Evolutionary conservation across 306 rosid species (phyloP), one percentile per base, ranked within the genome.

Genomic region (Acacia acuminata): DNA sequence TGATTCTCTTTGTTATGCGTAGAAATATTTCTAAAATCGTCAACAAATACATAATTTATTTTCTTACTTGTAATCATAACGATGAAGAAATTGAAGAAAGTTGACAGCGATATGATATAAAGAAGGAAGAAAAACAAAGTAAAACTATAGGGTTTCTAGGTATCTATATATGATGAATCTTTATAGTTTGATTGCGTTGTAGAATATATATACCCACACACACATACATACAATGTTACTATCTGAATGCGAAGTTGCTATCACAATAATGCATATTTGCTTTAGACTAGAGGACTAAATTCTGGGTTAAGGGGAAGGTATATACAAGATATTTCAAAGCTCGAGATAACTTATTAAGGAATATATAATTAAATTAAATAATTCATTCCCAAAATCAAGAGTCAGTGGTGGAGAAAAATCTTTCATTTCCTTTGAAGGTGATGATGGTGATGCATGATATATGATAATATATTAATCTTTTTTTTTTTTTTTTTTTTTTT

Each of bases 181-280:
- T 77, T 56, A 70, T 36, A 36, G 72, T 19, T 53, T 40, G 66
- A 76, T 70, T 56, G 16, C 60, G 78, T 47, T 70, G 48, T 82
- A 10, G 38, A 66, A 77, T 53, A 77, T 10, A 17, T 51, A 16
- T 51, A 51, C 17, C 0, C 1, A 27, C 1, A 27, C 1, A 36
- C 10, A 36, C 0, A 34, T 36, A 36, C 3, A 58, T 32, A 4
- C 61, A 58, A 70, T 60, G 74, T 70, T 77, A 44, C 51, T 58
- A 43, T 14, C 36, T 32, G 34, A 67, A 67, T 32, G 53, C 42
- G 27, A 61, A 27, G 78, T 44, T 44, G 82, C 78, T 77, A 17
- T 61, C 68, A 77, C 60, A 61, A 81, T 61, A 56, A 77, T 77
- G 67, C 61, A 4, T 50, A 30, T 30, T 8, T 47, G 51, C 51